phyloP scores from a whole-genome alignment of 1,284 basidiomycete genomes.

The Trametes polyzona region DNA sequence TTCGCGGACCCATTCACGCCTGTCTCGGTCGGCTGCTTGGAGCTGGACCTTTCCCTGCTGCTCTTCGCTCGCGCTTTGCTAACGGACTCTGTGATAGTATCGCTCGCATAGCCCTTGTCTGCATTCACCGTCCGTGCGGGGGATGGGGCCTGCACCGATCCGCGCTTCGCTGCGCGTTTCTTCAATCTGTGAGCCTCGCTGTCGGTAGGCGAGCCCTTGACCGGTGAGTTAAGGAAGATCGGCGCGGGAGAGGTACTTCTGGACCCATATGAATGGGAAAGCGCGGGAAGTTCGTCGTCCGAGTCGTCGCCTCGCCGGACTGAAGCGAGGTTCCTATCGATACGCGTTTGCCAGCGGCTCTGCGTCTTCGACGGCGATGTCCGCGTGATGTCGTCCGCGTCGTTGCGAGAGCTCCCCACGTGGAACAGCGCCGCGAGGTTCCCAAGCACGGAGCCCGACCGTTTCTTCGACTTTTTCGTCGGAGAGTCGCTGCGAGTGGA shows the following conservation, averaged over 20 bases:
- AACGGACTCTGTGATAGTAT: conserved; percentile 29
- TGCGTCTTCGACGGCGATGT: conserved; percentile 19
- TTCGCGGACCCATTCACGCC: conserved; percentile 9
- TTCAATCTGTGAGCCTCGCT: conserved; percentile 25
- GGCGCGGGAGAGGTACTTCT: conserved; percentile 1
- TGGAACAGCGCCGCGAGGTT: conserved; percentile 37
- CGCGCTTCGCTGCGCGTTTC: conserved; percentile 31
- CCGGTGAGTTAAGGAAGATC: conserved; percentile 3
- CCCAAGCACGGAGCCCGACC: conserved; percentile 31
- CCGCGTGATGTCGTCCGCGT: conserved; percentile 13
- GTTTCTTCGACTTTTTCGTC: conserved; percentile 25
- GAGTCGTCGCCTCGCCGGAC: conserved; percentile 37
- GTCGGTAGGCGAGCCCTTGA: background rate
- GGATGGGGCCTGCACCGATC: conserved; percentile 24
- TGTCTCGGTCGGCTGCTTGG: conserved; percentile 14
- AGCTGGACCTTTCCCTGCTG: conserved; percentile 17
- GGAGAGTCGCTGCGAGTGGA: conserved; percentile 19
- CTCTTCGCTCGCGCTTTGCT: conserved; percentile 22
- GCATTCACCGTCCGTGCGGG: conserved; percentile 17
- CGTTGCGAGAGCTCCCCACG: conserved; percentile 17
- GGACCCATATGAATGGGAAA: conserved; percentile 11
- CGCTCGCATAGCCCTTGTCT: conserved; percentile 37
- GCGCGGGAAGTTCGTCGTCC: conserved; percentile 36
- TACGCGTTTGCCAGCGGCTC: conserved; percentile 49
- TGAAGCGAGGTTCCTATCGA: conserved; percentile 48